These are phyloP conservation scores for Penicillium soppii DNA, from an alignment of 495 filamentous ascomycete species.

Conservation along the genomic window DNA sequence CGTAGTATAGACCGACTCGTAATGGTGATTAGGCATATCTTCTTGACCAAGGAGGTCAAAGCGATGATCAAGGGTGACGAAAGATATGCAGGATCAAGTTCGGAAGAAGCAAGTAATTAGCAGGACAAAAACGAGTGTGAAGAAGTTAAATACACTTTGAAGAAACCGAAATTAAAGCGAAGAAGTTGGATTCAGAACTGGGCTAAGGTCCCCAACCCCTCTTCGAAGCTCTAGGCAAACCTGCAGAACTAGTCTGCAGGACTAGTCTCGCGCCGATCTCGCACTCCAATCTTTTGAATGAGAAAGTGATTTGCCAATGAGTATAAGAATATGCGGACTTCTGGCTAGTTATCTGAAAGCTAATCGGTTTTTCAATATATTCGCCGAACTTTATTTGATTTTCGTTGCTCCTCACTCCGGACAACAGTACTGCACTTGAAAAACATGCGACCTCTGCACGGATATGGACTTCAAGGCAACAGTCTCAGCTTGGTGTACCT, in stretches of 20 bases:
- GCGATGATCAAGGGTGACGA: not conserved
- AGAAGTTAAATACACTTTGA: not conserved
- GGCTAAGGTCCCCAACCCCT: not conserved
- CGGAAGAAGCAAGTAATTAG: not conserved
- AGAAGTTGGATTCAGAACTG: not conserved
- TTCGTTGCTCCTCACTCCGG: too few relatives aligned
- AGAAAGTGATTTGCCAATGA: too few relatives aligned
- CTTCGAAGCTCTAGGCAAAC: not conserved
- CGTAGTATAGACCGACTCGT: not conserved
- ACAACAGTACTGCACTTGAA: too few relatives aligned
- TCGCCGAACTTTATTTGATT: too few relatives aligned
- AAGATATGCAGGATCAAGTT: not conserved
- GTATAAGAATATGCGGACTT: too few relatives aligned
- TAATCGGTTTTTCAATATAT: too few relatives aligned
- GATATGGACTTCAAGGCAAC: too few relatives aligned
- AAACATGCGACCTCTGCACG: too few relatives aligned
- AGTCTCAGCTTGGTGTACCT: too few relatives aligned
- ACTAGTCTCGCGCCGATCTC: too few relatives aligned
- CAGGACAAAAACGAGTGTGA: not conserved
- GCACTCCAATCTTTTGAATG: too few relatives aligned
- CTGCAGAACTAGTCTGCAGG: constrained; percentile 2
- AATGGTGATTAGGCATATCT: not conserved
- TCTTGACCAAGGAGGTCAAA: not conserved
- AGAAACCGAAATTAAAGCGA: not conserved
- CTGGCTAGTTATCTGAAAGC: too few relatives aligned